Evolutionary conservation across 345 rosid species (phyloP).

Genomic region (Aurinia saxatilis): DNA sequence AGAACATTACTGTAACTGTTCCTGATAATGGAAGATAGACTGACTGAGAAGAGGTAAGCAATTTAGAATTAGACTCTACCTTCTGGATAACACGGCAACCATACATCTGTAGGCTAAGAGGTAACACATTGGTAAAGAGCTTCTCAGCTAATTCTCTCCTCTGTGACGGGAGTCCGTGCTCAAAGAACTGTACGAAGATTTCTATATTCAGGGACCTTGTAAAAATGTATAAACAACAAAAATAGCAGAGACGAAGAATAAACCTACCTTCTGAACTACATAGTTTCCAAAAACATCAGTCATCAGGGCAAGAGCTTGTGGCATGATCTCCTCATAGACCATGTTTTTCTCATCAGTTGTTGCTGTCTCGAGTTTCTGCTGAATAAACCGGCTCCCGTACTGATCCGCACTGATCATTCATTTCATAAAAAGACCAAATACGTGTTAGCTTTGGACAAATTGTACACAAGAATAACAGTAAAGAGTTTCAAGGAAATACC

Average conservation of each 20-base stretch:
- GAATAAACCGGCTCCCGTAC: constrained; percentile 63
- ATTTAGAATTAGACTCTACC: constrained; percentile 32
- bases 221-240: neutral
- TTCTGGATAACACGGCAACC: constrained; percentile 70
- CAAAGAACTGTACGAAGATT: constrained; percentile 41
- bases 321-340: constrained; percentile 58
- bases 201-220: neutral
- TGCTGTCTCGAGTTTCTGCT: constrained; percentile 58
- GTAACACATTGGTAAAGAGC: constrained; percentile 46
- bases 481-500: constrained; percentile 24
- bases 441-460: neutral
- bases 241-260: neutral
- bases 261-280: constrained; percentile 59
- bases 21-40: neutral
- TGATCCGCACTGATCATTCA: constrained; percentile 55
- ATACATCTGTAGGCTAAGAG: constrained; percentile 63
- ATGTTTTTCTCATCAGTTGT: constrained; percentile 47
- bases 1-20: neutral
- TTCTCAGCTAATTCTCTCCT: constrained; percentile 52
- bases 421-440: neutral
- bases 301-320: constrained; percentile 55
- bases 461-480: neutral
- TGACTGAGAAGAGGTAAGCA: no score
- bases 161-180: constrained; percentile 55
- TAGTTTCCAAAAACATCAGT: constrained; percentile 71